A percentile compares a stretch with the other conserved stretches of the same genome.
phyloP scores from a whole-genome alignment of 2,329 filamentous ascomycete genomes.

The Beauveria sp. region DNA sequence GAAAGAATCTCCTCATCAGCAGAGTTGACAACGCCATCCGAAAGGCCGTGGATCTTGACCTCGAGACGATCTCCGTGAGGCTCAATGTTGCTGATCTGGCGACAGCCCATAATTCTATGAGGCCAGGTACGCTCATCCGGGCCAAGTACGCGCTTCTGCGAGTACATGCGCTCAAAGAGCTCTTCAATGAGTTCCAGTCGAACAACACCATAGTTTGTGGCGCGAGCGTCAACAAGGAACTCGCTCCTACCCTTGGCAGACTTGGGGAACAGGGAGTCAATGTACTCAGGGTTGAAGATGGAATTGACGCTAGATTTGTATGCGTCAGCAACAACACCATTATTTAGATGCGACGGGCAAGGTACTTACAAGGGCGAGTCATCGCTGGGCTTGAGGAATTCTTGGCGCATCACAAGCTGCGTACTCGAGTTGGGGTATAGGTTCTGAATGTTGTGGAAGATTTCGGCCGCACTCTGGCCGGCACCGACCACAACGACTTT shows the following conservation, averaged over 20 bases:
- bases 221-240: constrained; percentile 61
- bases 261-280: constrained; percentile 68
- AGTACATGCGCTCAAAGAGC: constrained; percentile 81
- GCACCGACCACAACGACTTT: constrained; percentile 79
- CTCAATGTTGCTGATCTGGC: constrained; percentile 58
- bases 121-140: constrained; percentile 68
- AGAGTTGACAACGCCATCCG: constrained; percentile 28
- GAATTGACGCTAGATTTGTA: constrained; percentile 73
- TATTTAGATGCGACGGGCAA: background rate
- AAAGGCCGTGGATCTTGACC: constrained; percentile 48
- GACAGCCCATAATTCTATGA: constrained; percentile 67
- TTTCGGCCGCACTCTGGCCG: constrained; percentile 91
- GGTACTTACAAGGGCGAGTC: constrained; percentile 83
- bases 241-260: constrained; percentile 53
- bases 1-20: constrained; percentile 54
- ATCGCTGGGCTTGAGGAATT: constrained; percentile 82
- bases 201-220: constrained; percentile 93
- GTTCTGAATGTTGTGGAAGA: constrained; percentile 80
- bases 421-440: constrained; percentile 78
- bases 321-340: constrained; percentile 13
- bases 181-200: constrained; percentile 83
- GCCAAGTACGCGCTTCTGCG: constrained; percentile 66
- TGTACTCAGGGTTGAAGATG: constrained; percentile 84
- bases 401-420: constrained; percentile 69
- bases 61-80: constrained; percentile 41